A percentile compares a stretch with the other conserved stretches of the same genome.
Evolutionary conservation across 441 rosid genomes (phyloP).

Genomic region (Melastoma candidum): DNA sequence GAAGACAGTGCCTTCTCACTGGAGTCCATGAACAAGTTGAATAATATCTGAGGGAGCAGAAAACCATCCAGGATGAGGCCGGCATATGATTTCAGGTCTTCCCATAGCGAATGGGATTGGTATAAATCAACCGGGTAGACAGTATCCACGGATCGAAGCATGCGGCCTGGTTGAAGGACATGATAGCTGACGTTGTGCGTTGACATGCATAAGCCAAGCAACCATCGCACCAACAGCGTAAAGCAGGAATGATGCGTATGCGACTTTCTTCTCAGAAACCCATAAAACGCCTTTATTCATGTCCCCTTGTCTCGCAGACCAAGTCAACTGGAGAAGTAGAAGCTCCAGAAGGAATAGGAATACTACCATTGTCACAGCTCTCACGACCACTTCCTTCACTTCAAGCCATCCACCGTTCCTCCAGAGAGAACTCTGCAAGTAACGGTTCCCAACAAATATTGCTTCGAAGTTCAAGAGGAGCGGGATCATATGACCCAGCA

Average conservation of each 20-base stretch:
- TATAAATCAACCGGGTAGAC: slow-evolving; percentile 16
- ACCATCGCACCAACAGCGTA: slow-evolving; percentile 55
- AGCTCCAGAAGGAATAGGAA: slow-evolving; percentile 80
- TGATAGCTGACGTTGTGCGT: slow-evolving; percentile 30
- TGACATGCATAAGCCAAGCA: slow-evolving; percentile 46
- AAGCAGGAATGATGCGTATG: slow-evolving; percentile 43
- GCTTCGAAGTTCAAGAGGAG: slow-evolving; percentile 75
- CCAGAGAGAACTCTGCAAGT: slow-evolving; percentile 46
- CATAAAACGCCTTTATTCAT: slow-evolving; percentile 33
- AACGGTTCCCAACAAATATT: slow-evolving; percentile 32
- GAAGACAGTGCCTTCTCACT: slow-evolving; percentile 39
- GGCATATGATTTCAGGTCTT: slow-evolving; percentile 55
- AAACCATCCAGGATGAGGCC: slow-evolving; percentile 76
- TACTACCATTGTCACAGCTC: slow-evolving; percentile 76
- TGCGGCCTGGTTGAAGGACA: slow-evolving; percentile 12
- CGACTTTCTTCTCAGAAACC: slow-evolving; percentile 60
- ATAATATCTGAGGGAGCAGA: slow-evolving; percentile 73
- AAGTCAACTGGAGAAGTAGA: slow-evolving; percentile 65
- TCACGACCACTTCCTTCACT: slow-evolving; percentile 70
- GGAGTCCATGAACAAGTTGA: slow-evolving; percentile 47
- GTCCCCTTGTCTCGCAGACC: slow-evolving; percentile 46
- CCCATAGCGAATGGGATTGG: slow-evolving; percentile 43
- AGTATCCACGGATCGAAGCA: slow-evolving; percentile 3
- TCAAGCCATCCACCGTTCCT: slow-evolving; percentile 79
- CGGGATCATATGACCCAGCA: slow-evolving; percentile 76